Evolutionary conservation across 2,329 filamentous ascomycete genomes (phyloP).

Genomic region (Camillea tinctor): DNA sequence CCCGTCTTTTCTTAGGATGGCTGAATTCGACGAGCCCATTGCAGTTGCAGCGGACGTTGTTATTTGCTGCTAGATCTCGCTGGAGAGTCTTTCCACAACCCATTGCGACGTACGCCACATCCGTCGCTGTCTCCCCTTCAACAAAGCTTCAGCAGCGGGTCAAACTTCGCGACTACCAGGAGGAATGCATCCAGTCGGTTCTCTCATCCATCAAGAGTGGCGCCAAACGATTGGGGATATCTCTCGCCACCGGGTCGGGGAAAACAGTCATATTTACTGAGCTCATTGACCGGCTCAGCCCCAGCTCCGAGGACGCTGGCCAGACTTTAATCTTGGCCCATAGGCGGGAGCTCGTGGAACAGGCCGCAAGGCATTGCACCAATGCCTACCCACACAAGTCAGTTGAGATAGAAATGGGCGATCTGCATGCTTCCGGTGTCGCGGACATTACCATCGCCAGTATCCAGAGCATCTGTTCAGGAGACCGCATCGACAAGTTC

Average conservation of each 20-base stretch:
- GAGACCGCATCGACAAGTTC: constrained; percentile 77
- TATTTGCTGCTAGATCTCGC: constrained; percentile 1
- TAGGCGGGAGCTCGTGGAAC: constrained; percentile 88
- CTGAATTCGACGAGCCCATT: constrained; percentile 10
- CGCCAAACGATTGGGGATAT: constrained; percentile 78
- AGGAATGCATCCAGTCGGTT: constrained; percentile 86
- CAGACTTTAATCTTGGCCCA: constrained; percentile 92
- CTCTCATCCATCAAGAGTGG: constrained; percentile 66
- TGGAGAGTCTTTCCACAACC: constrained; percentile 8
- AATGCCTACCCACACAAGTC: constrained; percentile 75
- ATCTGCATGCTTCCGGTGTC: constrained; percentile 68
- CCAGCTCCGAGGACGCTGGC: constrained; percentile 55
- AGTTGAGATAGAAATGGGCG: constrained; percentile 91
- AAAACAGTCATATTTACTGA: constrained; percentile 98
- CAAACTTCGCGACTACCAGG: constrained; percentile 78
- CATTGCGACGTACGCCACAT: constrained; percentile 5
- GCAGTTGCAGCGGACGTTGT: constrained; percentile 7
- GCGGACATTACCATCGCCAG: constrained; percentile 96
- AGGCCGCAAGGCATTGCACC: constrained; percentile 83
- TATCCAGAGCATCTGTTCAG: constrained; percentile 77
- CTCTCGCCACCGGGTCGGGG: constrained; percentile 81
- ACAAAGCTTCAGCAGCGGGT: constrained; percentile 34
- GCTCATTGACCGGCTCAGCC: constrained; percentile 74
- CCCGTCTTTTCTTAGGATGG: constrained; percentile 23
- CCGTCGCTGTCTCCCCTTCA: constrained; percentile 3